phyloP scores from a whole-genome alignment of 495 filamentous ascomycete species.

The Sordaria brevicollis region DNA sequence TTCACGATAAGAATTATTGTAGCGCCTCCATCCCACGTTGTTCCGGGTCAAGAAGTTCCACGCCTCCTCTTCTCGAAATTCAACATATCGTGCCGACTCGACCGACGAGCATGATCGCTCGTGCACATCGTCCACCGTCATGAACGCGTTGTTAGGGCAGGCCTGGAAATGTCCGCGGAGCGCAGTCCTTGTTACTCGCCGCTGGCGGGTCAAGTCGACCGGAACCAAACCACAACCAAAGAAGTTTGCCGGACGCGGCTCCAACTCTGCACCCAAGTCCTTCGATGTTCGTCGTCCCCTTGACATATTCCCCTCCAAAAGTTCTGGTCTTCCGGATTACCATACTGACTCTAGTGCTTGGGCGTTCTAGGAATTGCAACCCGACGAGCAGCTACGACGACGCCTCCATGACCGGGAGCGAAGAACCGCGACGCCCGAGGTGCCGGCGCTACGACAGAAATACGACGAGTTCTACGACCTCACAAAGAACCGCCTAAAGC shows the following conservation, averaged over 20 bases:
- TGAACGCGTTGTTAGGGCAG: conserved; percentile 18
- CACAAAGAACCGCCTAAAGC: conserved; percentile 8
- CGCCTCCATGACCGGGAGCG: not conserved
- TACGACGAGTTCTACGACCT: conserved; percentile 22
- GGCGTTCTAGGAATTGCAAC: not conserved
- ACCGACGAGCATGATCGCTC: conserved; percentile 13
- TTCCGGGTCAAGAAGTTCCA: not conserved
- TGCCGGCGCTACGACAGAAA: conserved; percentile 6
- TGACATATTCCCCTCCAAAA: too few relatives aligned
- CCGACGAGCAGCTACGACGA: not conserved
- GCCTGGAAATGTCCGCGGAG: conserved; percentile 9
- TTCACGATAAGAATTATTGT: not conserved
- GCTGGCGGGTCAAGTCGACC: conserved; percentile 2
- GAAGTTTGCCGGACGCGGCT: not conserved
- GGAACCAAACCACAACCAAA: not conserved
- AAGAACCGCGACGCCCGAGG: not conserved
- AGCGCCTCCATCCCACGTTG: not conserved
- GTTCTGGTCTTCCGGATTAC: not conserved
- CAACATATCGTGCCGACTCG: not conserved
- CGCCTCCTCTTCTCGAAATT: not conserved
- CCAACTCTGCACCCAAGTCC: not conserved
- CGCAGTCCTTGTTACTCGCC: conserved; percentile 1
- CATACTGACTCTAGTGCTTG: not conserved
- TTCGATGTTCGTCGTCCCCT: not conserved
- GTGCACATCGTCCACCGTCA: conserved; percentile 9